phyloP scores from a whole-genome alignment of 495 filamentous ascomycete genomes.

The Melanomma pulvis-pyrius region DNA sequence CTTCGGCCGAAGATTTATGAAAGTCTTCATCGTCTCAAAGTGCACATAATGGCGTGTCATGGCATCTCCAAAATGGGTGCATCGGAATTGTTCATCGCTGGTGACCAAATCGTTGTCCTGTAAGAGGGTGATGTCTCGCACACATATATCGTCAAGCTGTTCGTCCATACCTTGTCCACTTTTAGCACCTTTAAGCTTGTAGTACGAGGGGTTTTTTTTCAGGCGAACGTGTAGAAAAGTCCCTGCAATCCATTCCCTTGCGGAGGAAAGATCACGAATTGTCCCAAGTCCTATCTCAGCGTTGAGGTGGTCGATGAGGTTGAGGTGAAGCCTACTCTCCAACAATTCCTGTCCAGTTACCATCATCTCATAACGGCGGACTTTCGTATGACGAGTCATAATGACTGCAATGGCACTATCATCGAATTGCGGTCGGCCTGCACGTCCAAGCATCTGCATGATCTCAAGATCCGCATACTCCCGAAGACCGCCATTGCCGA shows the following conservation, averaged over 20 bases:
- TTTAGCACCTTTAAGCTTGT: constrained; percentile 67
- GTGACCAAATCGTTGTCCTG: constrained; percentile 63
- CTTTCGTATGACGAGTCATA: constrained; percentile 72
- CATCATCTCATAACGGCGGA: constrained; percentile 76
- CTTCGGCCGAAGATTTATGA: constrained; percentile 65
- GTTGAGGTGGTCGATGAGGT: constrained; percentile 91
- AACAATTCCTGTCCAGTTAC: constrained; percentile 79
- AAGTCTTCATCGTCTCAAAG: constrained; percentile 84
- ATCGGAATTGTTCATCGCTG: constrained; percentile 52
- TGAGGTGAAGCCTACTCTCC: constrained; percentile 85
- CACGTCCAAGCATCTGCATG: constrained; percentile 97
- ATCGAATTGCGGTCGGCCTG: constrained; percentile 92
- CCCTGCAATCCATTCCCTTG: constrained; percentile 79
- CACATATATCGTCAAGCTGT: constrained; percentile 76
- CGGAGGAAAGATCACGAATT: constrained; percentile 68
- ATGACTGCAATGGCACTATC: constrained; percentile 83
- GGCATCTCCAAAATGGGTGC: constrained; percentile 79
- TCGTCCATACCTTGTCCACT: constrained; percentile 62
- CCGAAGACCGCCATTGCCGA: constrained; percentile 62
- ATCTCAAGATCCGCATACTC: constrained; percentile 93
- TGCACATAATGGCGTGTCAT: constrained; percentile 94
- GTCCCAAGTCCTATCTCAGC: constrained; percentile 89
- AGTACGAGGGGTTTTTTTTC: constrained; percentile 75
- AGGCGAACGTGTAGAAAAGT: constrained; percentile 89
- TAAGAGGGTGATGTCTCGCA: constrained; percentile 73